These are phyloP conservation scores for Camelina neglecta DNA, from an alignment of 345 rosid species.

Conservation along the genomic window DNA sequence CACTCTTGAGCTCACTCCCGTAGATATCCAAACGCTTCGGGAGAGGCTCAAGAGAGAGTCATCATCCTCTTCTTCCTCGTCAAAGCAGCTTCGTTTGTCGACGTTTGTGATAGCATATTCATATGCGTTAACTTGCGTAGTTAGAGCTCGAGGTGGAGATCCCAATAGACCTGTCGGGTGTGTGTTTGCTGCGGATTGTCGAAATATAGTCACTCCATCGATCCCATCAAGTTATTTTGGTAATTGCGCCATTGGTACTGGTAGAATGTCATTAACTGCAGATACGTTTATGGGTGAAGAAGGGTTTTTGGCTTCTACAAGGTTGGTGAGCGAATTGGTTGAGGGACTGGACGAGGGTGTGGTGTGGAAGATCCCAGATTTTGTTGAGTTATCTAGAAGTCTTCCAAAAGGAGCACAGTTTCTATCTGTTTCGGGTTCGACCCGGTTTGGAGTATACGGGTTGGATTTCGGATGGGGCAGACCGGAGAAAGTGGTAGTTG, in stretches of 20 bases:
- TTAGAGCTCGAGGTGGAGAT: not conserved
- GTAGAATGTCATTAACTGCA: not conserved
- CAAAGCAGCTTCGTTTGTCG: not conserved
- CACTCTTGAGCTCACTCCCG: conserved; percentile 2
- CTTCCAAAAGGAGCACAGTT: not conserved
- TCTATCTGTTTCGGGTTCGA: conserved; percentile 37
- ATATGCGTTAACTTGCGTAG: not conserved
- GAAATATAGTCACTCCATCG: not conserved
- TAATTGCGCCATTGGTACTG: not conserved
- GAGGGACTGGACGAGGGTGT: not conserved
- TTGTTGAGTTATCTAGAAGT: not conserved
- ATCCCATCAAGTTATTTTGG: conserved; percentile 2
- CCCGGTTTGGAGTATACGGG: conserved; percentile 41
- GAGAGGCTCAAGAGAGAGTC: not conserved
- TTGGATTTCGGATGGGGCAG: conserved; percentile 42
- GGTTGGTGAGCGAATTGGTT: conserved; percentile 22
- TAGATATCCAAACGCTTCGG: not conserved
- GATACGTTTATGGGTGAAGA: not conserved
- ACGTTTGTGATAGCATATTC: not conserved
- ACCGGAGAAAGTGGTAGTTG: conserved; percentile 26
- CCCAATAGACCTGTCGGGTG: not conserved
- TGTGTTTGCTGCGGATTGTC: not conserved
- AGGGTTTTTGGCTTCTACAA: not conserved
- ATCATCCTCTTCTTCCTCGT: not conserved
- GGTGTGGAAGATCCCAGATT: not conserved